Evolutionary conservation across 305 asterid genomes (phyloP).

Genomic region (Coffea humblotiana): DNA sequence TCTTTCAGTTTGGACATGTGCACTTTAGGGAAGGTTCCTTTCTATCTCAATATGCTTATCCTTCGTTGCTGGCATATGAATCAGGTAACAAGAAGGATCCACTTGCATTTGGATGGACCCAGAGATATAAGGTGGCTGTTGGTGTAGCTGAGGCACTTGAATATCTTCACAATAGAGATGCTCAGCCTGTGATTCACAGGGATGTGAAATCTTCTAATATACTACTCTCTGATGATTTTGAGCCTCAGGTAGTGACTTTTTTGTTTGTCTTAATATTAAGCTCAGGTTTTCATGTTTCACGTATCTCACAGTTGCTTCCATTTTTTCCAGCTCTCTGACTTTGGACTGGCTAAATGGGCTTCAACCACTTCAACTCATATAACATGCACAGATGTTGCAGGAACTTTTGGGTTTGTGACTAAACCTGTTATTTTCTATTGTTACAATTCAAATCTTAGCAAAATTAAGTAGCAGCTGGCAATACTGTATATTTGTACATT

Average conservation of each 20-base stretch:
- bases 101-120: conserved; percentile 60
- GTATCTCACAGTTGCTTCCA: background rate
- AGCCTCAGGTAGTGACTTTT: conserved; percentile 73
- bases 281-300: background rate
- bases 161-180: conserved; percentile 77
- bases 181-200: conserved; percentile 77
- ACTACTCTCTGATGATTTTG: conserved; percentile 80
- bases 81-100: conserved; percentile 61
- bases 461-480: background rate
- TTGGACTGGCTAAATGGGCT: conserved; percentile 98
- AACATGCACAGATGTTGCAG: conserved; percentile 84
- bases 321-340: conserved; percentile 76
- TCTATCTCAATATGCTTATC: background rate
- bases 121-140: conserved; percentile 74
- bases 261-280: conserved; percentile 3
- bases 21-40: background rate
- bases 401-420: conserved; percentile 77
- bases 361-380: conserved; percentile 67
- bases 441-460: background rate
- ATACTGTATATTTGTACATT: background rate
- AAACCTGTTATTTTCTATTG: conserved; percentile 3
- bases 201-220: conserved; percentile 95
- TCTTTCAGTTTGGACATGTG: background rate
- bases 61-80: background rate
- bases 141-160: conserved; percentile 96